A percentile compares a stretch with the other conserved stretches of the same genome.
Conservation (phyloP, 2,329 filamentous ascomycete species). For the Colletotrichum sp. region DNA sequence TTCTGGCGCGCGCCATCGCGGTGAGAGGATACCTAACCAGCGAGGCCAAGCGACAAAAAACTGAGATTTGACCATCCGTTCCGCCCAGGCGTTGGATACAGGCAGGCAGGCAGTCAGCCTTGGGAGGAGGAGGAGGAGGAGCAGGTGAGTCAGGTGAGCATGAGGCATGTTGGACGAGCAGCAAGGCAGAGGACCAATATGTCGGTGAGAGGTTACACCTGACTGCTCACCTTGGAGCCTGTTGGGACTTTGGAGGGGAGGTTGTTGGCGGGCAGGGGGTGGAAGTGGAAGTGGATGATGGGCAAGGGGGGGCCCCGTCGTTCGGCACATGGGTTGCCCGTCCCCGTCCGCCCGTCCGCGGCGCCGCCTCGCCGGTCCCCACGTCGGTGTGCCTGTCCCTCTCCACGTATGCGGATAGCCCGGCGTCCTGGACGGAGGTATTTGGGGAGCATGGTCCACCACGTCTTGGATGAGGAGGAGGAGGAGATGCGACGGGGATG, state of each 20-base stretch:
- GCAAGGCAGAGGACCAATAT: not conserved
- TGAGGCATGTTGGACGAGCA: not conserved
- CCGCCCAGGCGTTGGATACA: not conserved
- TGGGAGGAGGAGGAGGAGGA: not conserved
- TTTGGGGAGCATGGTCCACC: not conserved
- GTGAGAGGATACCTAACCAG: not conserved
- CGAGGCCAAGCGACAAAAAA: not conserved
- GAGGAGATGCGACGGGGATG: not conserved
- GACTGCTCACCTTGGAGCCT: constrained; percentile 17
- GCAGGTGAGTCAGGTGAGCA: not conserved
- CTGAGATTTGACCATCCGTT: not conserved
- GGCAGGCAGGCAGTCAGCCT: not conserved
- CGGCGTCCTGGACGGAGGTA: not conserved
- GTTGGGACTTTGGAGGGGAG: not conserved
- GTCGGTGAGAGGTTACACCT: constrained; percentile 19
- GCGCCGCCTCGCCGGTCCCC: not conserved
- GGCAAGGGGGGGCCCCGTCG: not conserved
- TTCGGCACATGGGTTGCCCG: constrained; percentile 7
- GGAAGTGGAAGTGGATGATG: not conserved
- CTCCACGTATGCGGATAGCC: not conserved
- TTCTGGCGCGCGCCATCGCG: not conserved
- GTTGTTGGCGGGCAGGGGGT: not conserved
- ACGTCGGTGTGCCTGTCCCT: not conserved
- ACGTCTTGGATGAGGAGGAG: not conserved
- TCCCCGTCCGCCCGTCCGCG: constrained; percentile 1